These are phyloP conservation scores for Sequoiadendron giganteum DNA, from an alignment of 75 land plant species.

Conservation along the genomic window DNA sequence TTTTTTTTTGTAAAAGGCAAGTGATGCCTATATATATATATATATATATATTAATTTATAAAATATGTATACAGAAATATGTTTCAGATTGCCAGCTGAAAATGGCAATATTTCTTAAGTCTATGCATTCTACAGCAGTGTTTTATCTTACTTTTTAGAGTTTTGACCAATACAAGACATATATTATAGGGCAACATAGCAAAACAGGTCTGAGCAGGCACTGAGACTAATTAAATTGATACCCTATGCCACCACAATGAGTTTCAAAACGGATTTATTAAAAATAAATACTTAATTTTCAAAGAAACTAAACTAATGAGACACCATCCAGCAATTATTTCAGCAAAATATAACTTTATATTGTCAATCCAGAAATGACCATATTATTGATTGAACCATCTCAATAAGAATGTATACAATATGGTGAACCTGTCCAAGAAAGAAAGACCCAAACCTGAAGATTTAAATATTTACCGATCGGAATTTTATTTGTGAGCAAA, in stretches of 20 bases:
- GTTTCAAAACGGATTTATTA: background rate
- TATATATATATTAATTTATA: no score
- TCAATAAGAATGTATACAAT: background rate
- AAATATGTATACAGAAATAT: no score
- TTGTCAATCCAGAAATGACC: constrained; percentile 10
- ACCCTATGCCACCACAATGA: background rate
- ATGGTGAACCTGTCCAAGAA: background rate
- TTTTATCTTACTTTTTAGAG: background rate
- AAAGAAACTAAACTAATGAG: background rate
- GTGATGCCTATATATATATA: no score
- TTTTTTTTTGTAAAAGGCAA: no score
- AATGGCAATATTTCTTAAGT: no score
- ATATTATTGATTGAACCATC: background rate
- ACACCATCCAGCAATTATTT: background rate
- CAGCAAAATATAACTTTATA: background rate
- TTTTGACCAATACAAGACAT: background rate
- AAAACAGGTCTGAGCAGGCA: background rate
- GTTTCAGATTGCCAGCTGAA: no score
- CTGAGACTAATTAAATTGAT: background rate
- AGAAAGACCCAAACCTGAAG: constrained; percentile 59
- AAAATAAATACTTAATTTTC: background rate
- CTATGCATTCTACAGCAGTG: no score
- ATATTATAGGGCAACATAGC: background rate
- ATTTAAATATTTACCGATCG: constrained; percentile 69
- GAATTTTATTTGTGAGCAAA: constrained; percentile 84